Percentiles rank a stretch among this genome's conserved stretches.
phyloP scores from a whole-genome alignment of 352 stramenopile genomes.

The Hyaloperonospora arabidopsidis region DNA sequence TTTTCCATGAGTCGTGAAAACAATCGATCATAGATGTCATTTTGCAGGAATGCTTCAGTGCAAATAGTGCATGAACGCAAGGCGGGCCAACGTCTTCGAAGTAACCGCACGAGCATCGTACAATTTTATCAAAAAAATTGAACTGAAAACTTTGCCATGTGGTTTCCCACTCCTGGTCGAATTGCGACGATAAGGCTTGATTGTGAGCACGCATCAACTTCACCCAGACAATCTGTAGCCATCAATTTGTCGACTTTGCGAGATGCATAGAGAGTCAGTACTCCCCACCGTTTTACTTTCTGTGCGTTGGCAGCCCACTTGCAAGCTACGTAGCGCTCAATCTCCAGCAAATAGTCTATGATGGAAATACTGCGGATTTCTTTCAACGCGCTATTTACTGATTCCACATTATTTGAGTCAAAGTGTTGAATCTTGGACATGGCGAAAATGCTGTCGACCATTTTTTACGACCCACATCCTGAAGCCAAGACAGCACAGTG shows the following conservation, averaged over 20 bases:
- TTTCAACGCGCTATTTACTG: too few relatives aligned
- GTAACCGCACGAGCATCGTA: not conserved
- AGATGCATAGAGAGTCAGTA: too few relatives aligned
- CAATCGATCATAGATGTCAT: too few relatives aligned
- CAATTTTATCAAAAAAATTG: constrained; percentile 1
- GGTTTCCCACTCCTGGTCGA: not conserved
- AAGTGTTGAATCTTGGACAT: not conserved
- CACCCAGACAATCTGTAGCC: not conserved
- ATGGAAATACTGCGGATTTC: too few relatives aligned
- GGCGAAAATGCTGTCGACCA: not conserved
- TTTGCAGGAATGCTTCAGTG: too few relatives aligned
- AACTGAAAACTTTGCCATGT: not conserved
- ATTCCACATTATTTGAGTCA: too few relatives aligned
- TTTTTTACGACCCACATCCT: too few relatives aligned
- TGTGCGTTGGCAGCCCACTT: not conserved
- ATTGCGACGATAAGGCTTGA: not conserved
- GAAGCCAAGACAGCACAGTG: too few relatives aligned
- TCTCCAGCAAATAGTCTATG: too few relatives aligned
- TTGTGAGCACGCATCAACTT: not conserved
- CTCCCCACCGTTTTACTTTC: not conserved
- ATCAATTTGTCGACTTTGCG: not conserved
- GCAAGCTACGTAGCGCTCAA: not conserved
- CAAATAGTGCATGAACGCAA: too few relatives aligned
- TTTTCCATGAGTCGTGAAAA: constrained; percentile 1
- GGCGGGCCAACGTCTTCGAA: too few relatives aligned